Base-by-base conservation (phyloP, 2,329 filamentous ascomycete genomes). In the Lachnellula occidentalis region DNA sequence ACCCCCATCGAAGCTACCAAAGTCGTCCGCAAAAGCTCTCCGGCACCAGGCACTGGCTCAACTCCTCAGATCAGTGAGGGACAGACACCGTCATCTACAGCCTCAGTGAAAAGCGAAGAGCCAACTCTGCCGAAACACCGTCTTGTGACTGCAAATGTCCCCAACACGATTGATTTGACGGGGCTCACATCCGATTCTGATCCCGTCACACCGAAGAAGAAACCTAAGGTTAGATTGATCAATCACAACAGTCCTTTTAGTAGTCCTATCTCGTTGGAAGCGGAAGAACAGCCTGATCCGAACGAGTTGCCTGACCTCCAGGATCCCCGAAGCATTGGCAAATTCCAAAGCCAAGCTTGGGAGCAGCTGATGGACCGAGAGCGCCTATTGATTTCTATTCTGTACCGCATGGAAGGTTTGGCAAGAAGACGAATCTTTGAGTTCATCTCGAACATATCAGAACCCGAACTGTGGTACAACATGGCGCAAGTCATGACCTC, bases 371-470 rank as follows among this genome's bases (percentile, higher is more conserved):
- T 34, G n/a, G 64, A 69, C 48, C 55, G 53, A 11, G 71, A 73
- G 39, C 70, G 74, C 5, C 62, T 77, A 1, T 58, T 79, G 21
- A 71, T 76, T 48, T 74, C 76, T 50, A 58, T 72, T 2, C 61
- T 79, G 1, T 55, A 61, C 7, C 66, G 71, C 11, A 64, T 73
- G 47, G 43, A 53, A 12, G 39, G 31, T 24, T 19, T 17, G 34
- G 42, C 22, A 37, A 52, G 56, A 39, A 24, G 21, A 8, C 34
- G 39, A 17, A 51, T 63, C 9, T 45, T 60, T 9, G 49, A 55
- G 1, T 37, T 62, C 39, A 49, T 66, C 34, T 27, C 43, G 27
- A 41, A 42, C n/a, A 46, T 59, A 8, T 53, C 52, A 9, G 54
- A 54, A 51, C 39, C 52, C 15, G 24, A 51, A 17, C 50, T 65